Percentiles rank a stretch among this genome's conserved stretches.
Evolutionary conservation across 495 filamentous ascomycete genomes (phyloP).

Genomic region (Thermothielavioides terrestris): DNA sequence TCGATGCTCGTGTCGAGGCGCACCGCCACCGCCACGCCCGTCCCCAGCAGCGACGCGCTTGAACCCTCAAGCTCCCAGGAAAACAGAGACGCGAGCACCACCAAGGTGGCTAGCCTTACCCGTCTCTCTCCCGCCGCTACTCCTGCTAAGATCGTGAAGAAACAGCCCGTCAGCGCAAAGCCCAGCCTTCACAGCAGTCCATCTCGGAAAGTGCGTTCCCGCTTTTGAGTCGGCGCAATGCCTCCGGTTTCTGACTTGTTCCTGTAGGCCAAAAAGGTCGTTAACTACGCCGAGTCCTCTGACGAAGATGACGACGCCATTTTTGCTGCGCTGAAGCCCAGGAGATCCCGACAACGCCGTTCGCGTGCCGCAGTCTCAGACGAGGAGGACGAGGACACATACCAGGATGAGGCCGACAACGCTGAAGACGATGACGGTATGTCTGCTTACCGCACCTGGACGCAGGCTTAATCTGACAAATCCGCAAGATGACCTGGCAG

Average conservation of each 20-base stretch:
- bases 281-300: constrained; percentile 60
- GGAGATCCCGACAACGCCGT: constrained; percentile 24
- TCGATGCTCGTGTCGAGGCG: constrained; percentile 28
- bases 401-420: constrained; percentile 47
- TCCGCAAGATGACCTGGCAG: constrained; percentile 57
- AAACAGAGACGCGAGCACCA: constrained; percentile 32
- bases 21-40: constrained; percentile 53
- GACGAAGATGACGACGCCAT: constrained; percentile 54
- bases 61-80: constrained; percentile 51
- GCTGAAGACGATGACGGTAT: constrained; percentile 52
- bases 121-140: constrained; percentile 27
- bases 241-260: background rate
- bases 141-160: constrained; percentile 30
- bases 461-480: constrained; percentile 3
- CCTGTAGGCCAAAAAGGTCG: constrained; percentile 42
- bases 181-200: constrained; percentile 45
- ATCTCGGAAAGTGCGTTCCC: constrained; percentile 45
- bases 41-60: constrained; percentile 67
- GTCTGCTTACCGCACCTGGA: background rate
- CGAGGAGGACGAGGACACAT: constrained; percentile 56
- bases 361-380: constrained; percentile 30
- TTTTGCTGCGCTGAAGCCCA: constrained; percentile 36
- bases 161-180: constrained; percentile 18
- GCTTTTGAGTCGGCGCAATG: background rate
- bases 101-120: constrained; percentile 40